A percentile compares a stretch with the other conserved stretches of the same genome.
Evolutionary conservation across 768 basidiomycete species (phyloP).

Genomic region (Tylopilus balloui): DNA sequence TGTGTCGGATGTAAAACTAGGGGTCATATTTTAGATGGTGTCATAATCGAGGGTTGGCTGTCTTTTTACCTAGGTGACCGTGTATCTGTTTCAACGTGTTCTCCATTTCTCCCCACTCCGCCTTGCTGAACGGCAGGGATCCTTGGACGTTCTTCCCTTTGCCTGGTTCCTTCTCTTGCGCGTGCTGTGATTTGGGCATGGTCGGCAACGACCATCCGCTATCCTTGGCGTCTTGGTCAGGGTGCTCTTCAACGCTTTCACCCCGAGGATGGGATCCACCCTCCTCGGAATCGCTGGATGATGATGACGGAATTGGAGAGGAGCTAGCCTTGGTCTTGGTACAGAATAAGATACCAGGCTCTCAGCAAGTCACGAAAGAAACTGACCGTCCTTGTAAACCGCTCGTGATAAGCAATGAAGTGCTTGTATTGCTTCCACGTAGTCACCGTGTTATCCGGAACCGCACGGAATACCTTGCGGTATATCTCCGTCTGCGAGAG

Average conservation of each 20-base stretch:
- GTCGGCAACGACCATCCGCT: conserved; percentile 18
- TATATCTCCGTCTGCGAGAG: conserved; percentile 83
- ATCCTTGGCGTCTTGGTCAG: conserved; percentile 16
- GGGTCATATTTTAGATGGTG: background rate
- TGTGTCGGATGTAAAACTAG: conserved; percentile 81
- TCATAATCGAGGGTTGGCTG: background rate
- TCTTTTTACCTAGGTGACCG: conserved; percentile 84
- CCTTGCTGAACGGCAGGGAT: conserved; percentile 70
- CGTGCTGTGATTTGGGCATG: conserved; percentile 19
- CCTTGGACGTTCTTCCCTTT: conserved; percentile 41
- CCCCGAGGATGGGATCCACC: conserved; percentile 10
- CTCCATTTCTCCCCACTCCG: conserved; percentile 91
- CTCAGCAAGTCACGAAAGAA: background rate
- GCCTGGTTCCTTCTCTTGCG: conserved; percentile 36
- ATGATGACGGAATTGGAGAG: conserved; percentile 45
- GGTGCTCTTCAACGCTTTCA: conserved; percentile 18
- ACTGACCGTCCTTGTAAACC: conserved; percentile 63
- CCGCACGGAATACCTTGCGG: conserved; percentile 89
- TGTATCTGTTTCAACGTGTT: conserved; percentile 65
- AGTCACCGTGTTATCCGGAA: conserved; percentile 88
- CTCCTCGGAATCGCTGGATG: conserved; percentile 48
- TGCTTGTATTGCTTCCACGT: conserved; percentile 97
- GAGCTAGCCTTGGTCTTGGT: conserved; percentile 41
- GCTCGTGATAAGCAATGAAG: conserved; percentile 72
- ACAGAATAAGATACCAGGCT: conserved; percentile 3